Evolutionary conservation across 2,329 filamentous ascomycete species (phyloP), one percentile per base, ranked within the genome.

Genomic region (Parastagonospora nodorum): DNA sequence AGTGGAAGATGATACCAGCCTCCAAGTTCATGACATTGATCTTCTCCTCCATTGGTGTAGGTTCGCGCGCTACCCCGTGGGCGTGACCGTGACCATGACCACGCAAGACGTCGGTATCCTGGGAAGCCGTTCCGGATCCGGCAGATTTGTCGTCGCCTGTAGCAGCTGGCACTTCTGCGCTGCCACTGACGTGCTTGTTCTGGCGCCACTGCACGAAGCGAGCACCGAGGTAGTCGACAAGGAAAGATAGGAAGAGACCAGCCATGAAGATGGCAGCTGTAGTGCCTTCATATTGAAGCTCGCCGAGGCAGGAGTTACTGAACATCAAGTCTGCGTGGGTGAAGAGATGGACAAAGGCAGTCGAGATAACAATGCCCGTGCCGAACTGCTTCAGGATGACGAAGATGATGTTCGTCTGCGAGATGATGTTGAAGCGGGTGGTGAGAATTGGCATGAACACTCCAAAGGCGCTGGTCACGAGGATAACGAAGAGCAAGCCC

Each of bases 261-360:
- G 85, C 88, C 84, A 92, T 88, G 40, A 88, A 80, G 35, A 92
- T 84, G 2, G 88, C 84, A 0, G 87, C 82, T 0, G 88, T 84
- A 0, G 86, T 89, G 3, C 78, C 82, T 70, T 92, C 89, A 61
- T 89, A 92, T 5, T 76, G 67, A 2, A 92, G 74, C 7, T 80
- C 78, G 4, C 86, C 85, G 10, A 92, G 73, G 61, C 89, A 92
- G 42, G 84, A 75, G 58, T 88, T 90, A 15, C 69, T 75, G 61
- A 92, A 91, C 85, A 90, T 89, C 27, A 92, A 78, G 7, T 79
- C 74, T 0, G 88, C 88, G 55, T 92, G 88, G 0, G 88, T 90
- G 63, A 87, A 85, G 9, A 92, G 81, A 85, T 89, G 56, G 12
- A 90, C 76, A 57, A 90, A 87, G 0, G 86, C 87, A 0, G 88